Evolutionary conservation across 192 early-diverging fungal genomes (phyloP).

Genomic region (Radiomyces spectabilis): DNA sequence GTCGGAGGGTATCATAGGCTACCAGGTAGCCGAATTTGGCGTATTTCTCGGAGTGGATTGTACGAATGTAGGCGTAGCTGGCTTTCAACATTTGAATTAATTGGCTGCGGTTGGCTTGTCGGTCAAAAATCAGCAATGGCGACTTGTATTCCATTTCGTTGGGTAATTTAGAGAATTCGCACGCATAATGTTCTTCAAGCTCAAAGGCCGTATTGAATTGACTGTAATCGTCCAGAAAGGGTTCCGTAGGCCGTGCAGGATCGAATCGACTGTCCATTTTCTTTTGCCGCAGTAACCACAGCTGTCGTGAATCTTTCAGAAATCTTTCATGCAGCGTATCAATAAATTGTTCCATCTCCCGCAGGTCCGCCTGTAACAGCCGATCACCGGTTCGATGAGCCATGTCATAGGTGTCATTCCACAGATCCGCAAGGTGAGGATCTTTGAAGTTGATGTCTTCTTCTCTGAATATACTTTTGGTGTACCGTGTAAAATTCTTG

Average conservation of each 20-base stretch:
- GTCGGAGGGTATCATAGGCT: conserved; percentile 5
- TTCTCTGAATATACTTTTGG: conserved; percentile 2
- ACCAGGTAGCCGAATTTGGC: conserved; percentile 11
- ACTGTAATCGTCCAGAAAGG: neutral
- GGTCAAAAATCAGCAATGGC: neutral
- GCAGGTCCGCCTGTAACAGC: neutral
- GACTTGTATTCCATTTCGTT: neutral
- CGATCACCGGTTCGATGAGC: neutral
- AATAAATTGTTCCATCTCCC: neutral
- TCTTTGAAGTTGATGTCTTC: neutral
- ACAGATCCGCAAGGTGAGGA: neutral
- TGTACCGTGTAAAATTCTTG: neutral
- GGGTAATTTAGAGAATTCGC: neutral
- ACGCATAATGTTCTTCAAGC: conserved; percentile 5
- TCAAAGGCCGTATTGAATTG: neutral
- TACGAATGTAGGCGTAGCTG: conserved; percentile 10
- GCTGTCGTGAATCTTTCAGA: neutral
- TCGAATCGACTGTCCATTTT: neutral
- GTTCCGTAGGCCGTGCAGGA: neutral
- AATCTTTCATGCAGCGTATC: neutral
- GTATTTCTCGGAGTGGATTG: conserved; percentile 5
- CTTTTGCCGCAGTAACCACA: neutral
- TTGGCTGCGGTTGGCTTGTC: neutral
- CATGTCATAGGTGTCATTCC: neutral
- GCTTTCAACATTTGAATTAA: conserved; percentile 1